Percentiles rank a stretch among this genome's conserved stretches.
Evolutionary conservation across 805 yeast species (phyloP).

Genomic region (Metschnikowia rubicola): DNA sequence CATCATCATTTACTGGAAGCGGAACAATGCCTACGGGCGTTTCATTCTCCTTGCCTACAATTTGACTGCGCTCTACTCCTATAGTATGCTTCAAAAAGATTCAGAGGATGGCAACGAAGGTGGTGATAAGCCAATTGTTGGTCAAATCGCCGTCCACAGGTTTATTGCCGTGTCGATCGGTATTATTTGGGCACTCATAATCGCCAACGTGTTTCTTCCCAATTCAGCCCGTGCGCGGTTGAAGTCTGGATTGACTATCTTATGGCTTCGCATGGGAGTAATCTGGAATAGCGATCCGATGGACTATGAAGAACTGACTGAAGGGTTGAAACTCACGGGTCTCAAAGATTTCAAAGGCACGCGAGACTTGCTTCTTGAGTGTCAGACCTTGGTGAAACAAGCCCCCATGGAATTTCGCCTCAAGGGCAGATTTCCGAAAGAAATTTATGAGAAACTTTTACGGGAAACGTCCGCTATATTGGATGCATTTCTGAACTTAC

Average conservation of each 20-base stretch:
- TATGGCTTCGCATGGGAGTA: constrained; percentile 80
- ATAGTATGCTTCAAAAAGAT: constrained; percentile 58
- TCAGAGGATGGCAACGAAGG: constrained; percentile 63
- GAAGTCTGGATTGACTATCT: constrained; percentile 58
- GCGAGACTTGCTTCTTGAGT: constrained; percentile 54
- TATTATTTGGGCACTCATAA: constrained; percentile 69
- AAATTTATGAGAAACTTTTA: constrained; percentile 49
- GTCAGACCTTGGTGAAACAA: constrained; percentile 58
- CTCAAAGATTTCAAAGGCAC: constrained; percentile 45
- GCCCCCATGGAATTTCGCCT: constrained; percentile 75
- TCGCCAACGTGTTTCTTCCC: constrained; percentile 67
- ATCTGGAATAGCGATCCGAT: constrained; percentile 78
- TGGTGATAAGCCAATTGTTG: constrained; percentile 63
- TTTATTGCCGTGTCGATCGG: constrained; percentile 71
- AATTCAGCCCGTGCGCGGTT: constrained; percentile 71
- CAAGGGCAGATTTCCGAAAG: constrained; percentile 66
- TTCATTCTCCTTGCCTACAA: constrained; percentile 75
- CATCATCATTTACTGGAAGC: constrained; percentile 67
- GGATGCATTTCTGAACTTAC: constrained; percentile 73
- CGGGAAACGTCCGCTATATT: constrained; percentile 59
- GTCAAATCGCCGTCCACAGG: constrained; percentile 75
- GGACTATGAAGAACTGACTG: constrained; percentile 30
- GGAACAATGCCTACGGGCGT: constrained; percentile 60
- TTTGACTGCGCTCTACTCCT: constrained; percentile 72
- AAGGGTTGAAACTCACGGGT: constrained; percentile 32